phyloP scores from a whole-genome alignment of 2,329 filamentous ascomycete species.

The Paraphoma chrysanthemicola region DNA sequence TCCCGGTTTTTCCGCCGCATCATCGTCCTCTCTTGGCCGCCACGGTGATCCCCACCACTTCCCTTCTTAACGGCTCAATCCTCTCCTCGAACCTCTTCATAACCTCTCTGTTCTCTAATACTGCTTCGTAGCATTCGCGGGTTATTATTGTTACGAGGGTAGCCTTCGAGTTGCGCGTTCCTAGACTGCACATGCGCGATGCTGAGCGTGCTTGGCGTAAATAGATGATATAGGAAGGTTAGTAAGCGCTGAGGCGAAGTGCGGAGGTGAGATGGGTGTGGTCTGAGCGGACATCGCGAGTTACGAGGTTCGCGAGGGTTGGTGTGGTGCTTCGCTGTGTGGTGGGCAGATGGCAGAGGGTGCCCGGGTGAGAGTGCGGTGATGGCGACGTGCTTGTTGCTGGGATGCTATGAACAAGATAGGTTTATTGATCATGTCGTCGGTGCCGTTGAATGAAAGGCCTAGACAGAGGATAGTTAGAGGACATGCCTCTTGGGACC shows the following conservation, averaged over 20 bases:
- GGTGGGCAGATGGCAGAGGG: no score
- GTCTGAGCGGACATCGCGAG: conserved; percentile 67
- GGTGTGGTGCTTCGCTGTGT: no score
- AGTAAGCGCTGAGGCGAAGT: conserved; percentile 72
- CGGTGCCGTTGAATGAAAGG: no score
- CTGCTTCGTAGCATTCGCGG: conserved; percentile 76
- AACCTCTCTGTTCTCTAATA: conserved; percentile 73
- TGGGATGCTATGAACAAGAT: no score
- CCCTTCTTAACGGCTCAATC: conserved; percentile 67
- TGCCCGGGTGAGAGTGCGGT: no score
- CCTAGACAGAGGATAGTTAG: no score
- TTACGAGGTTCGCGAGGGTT: no score
- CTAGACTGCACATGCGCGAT: conserved; percentile 76
- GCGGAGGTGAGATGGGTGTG: conserved; percentile 65
- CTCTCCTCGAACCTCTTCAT: conserved; percentile 72
- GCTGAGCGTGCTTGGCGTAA: conserved; percentile 73
- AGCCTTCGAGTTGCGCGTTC: conserved; percentile 75
- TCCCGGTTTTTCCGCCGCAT: conserved; percentile 3
- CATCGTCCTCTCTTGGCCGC: conserved; percentile 46
- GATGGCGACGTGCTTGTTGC: no score
- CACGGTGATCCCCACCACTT: conserved; percentile 69
- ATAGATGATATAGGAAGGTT: conserved; percentile 71
- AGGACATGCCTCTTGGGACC: no score
- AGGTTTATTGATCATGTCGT: no score
- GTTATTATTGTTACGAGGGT: conserved; percentile 61